These are phyloP conservation scores for Anisodus acutangulus DNA, from an alignment of 257 asterid genomes.

Conservation along the genomic window DNA sequence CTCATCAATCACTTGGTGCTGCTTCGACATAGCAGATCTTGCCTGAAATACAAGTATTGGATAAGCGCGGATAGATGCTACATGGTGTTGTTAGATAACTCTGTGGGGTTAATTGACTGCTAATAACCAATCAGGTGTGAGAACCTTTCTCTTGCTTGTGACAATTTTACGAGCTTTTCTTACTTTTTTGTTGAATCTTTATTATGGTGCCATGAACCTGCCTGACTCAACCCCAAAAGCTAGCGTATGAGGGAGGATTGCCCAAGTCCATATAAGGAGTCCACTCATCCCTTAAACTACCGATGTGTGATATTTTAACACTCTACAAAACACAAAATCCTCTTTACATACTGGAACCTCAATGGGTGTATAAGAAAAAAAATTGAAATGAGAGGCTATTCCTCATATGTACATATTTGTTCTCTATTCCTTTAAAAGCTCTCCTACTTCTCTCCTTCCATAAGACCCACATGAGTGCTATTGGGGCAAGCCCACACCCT, in stretches of 20 bases:
- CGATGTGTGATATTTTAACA: too few species aligned
- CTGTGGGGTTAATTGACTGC: neutral
- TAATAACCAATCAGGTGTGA: neutral
- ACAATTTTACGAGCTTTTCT: conserved; percentile 4
- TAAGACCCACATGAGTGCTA: neutral
- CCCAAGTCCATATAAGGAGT: too few species aligned
- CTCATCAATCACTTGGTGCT: neutral
- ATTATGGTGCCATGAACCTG: neutral
- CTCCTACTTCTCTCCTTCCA: neutral
- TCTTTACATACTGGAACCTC: neutral
- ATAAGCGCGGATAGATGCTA: neutral
- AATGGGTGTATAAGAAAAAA: neutral
- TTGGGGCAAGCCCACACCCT: neutral
- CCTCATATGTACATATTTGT: neutral
- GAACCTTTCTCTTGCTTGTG: conserved; percentile 17
- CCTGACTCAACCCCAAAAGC: neutral
- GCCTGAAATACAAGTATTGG: neutral
- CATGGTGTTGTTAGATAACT: neutral
- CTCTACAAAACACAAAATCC: neutral
- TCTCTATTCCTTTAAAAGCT: neutral
- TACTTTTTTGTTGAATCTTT: neutral
- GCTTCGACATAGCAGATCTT: neutral
- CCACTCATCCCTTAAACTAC: too few species aligned
- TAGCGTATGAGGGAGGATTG: too few species aligned
- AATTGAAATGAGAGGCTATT: neutral